Base-by-base conservation (phyloP, 257 asterid genomes). In the Penstemon eatonii region DNA sequence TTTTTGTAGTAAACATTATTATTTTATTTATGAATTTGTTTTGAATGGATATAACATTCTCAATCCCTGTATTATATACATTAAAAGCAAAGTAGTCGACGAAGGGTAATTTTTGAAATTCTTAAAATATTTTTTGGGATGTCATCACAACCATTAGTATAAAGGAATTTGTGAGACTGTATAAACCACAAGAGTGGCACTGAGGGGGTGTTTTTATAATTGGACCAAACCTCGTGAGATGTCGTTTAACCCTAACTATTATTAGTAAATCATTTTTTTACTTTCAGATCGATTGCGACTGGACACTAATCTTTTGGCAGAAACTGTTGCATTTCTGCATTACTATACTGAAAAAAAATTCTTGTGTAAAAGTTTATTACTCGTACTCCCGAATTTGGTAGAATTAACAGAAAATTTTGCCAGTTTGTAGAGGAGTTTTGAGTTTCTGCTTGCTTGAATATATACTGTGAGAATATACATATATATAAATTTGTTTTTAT, bases 401-500 rank as follows among this genome's bases (percentile, higher is more conserved):
- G 7, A 42, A 60, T 7, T 43, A 45, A 25, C 43, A 39, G n/a
- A 41, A 11, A 11, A 5, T 36, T 45, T 62, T 5, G 8, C 51
- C 43, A 9, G 33, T 46, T 60, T 56, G 37, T 41, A 25, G 12
- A 49, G 54, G 12, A 49, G 10, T 18, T n/a, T 44, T 43, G 50
- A 58, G 38, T 63, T 56, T 77, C 40, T 66, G 8, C 12, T 55
- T 59, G 39, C 59, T 13, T 49, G 69, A 7, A 10, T 60, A 45
- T 41, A 52, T 51, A 52, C 37, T 11, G 36, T 1, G 18, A 0
- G 10, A 45, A n/a, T 25, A 51, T 9, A 37, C 19, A 42, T 18
- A 47, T 51, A 40, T 67, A 69, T 70, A 74, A 75, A 72, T 68
- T 73, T 75, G 69, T 68, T 84, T 80, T 77, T 76, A 74, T 85